Conservation (phyloP, 371 early-diverging fungal genomes). For the Syncephalastrum monosporum region DNA sequence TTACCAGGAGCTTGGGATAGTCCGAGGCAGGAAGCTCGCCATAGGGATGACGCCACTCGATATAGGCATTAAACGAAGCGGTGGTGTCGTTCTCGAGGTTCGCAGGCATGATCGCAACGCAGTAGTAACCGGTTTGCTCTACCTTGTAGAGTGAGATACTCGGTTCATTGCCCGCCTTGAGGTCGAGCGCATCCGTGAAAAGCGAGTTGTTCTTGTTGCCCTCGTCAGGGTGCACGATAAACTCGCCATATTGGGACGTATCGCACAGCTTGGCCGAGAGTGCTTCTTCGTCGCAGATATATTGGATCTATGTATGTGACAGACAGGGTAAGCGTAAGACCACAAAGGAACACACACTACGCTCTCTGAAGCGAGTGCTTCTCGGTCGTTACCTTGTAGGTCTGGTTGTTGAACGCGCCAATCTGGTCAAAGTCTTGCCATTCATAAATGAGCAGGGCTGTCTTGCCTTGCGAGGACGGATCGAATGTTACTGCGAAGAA, state of each 20-base stretch:
- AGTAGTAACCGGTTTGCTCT: constrained; percentile 72
- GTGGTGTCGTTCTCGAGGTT: constrained; percentile 21
- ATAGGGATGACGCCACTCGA: constrained; percentile 77
- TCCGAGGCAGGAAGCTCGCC: constrained; percentile 83
- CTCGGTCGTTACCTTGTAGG: constrained; percentile 22
- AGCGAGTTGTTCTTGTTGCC: constrained; percentile 34
- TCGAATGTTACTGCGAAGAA: constrained; percentile 44
- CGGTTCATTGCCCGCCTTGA: constrained; percentile 19
- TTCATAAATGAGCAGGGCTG: constrained; percentile 55
- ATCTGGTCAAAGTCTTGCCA: constrained; percentile 55
- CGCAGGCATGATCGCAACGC: constrained; percentile 49
- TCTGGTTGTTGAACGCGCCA: constrained; percentile 32
- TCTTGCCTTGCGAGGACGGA: constrained; percentile 37
- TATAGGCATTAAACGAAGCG: constrained; percentile 49
- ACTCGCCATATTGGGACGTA: constrained; percentile 37
- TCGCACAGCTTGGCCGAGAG: constrained; percentile 47
- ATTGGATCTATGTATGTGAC: constrained; percentile 27
- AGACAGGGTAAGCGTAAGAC: neutral
- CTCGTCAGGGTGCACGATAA: constrained; percentile 37
- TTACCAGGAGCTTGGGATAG: constrained; percentile 82
- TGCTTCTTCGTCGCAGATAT: constrained; percentile 51
- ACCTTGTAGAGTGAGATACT: constrained; percentile 53
- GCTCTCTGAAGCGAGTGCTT: too few relatives aligned
- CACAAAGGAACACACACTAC: too few relatives aligned
- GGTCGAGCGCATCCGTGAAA: constrained; percentile 28